A percentile compares a stretch with the other conserved stretches of the same genome.
These are phyloP conservation scores for Fragaria vesca DNA, from an alignment of 306 rosid species.

Conservation along the genomic window DNA sequence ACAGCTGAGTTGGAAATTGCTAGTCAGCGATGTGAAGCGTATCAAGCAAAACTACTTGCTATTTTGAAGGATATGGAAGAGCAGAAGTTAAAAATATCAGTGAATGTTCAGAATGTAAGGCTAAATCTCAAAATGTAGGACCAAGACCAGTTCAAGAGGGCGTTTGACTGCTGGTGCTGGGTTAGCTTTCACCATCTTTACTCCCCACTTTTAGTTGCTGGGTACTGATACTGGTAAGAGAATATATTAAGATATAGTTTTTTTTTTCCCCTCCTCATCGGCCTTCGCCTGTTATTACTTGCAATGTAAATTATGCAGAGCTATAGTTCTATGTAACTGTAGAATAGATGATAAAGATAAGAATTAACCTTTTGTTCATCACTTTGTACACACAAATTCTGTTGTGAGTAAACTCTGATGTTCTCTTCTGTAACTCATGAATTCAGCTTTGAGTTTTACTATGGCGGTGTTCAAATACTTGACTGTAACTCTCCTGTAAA, in stretches of 20 bases:
- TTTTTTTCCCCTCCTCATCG: neutral
- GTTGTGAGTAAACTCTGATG: neutral
- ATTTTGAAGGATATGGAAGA: constrained; percentile 45
- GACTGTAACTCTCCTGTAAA: neutral
- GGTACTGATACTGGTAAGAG: neutral
- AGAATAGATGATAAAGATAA: constrained; percentile 1
- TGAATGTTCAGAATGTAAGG: constrained; percentile 38
- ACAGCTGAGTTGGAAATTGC: constrained; percentile 30
- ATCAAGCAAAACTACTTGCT: constrained; percentile 30
- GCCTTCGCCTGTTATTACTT: neutral
- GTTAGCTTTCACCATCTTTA: neutral
- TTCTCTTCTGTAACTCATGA: neutral
- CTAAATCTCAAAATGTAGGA: constrained; percentile 28
- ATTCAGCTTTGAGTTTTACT: neutral
- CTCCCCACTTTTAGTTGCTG: neutral
- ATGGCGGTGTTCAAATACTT: neutral
- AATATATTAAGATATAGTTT: neutral
- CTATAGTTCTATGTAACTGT: neutral
- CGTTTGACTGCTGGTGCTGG: constrained; percentile 13
- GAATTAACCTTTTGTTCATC: neutral
- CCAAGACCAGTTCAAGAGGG: neutral
- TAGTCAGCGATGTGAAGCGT: constrained; percentile 39
- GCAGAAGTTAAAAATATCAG: constrained; percentile 36
- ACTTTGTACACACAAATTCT: neutral
- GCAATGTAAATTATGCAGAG: constrained; percentile 4